A percentile compares a stretch with the other conserved stretches of the same genome.
phyloP scores from a whole-genome alignment of 1,284 basidiomycete species.

The Exobasidium rhododendri region DNA sequence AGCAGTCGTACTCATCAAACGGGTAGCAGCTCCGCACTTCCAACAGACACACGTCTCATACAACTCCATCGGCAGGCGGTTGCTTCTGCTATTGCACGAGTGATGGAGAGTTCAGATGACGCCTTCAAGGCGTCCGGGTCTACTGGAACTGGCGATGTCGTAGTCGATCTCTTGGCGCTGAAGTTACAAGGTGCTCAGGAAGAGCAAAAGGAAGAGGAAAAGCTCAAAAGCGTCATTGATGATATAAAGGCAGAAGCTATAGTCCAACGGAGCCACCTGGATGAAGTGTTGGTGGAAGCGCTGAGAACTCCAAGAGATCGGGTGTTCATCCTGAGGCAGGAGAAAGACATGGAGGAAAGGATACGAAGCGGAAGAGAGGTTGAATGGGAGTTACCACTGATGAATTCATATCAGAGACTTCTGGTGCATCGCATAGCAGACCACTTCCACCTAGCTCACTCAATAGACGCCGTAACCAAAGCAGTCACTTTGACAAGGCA shows the following conservation, averaged over 20 bases:
- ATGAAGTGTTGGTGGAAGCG: conserved; percentile 34
- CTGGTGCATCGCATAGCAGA: conserved; percentile 37
- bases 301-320: conserved; percentile 34
- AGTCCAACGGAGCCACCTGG: conserved; percentile 11
- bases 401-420: conserved; percentile 43
- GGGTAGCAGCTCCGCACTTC: too few species aligned
- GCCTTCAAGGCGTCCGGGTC: too few species aligned
- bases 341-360: conserved; percentile 31
- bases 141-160: neutral
- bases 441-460: conserved; percentile 29
- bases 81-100: too few species aligned
- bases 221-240: neutral
- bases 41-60: too few species aligned
- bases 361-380: conserved; percentile 15
- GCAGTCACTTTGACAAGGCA: conserved; percentile 28
- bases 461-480: conserved; percentile 31
- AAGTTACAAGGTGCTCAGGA: neutral
- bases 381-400: conserved; percentile 30
- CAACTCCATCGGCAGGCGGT: too few species aligned
- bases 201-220: neutral
- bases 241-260: neutral
- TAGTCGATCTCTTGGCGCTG: neutral
- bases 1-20: too few species aligned
- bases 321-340: conserved; percentile 38
- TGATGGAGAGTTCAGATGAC: too few species aligned